Evolutionary conservation across 1,139 yeast species (phyloP).

Genomic region (Blastobotrys buckinghamii): DNA sequence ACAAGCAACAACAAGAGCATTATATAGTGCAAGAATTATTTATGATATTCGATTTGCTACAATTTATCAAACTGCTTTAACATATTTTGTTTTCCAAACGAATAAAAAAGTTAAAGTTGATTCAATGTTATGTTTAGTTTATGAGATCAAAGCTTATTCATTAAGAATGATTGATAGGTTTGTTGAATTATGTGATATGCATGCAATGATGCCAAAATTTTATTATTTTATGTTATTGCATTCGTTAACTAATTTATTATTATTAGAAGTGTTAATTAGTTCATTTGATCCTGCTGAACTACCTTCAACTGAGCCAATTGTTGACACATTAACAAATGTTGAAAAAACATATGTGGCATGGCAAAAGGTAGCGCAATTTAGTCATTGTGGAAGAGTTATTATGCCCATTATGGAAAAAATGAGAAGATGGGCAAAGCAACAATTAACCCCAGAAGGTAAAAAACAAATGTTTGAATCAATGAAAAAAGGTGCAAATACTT

Average conservation of each 20-base stretch:
- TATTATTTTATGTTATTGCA: slow-evolving; percentile 52
- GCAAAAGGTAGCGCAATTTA: neutral
- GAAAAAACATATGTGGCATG: neutral
- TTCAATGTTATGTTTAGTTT: slow-evolving; percentile 11
- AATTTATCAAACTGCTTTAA: neutral
- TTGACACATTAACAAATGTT: neutral
- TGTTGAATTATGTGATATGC: slow-evolving; percentile 37
- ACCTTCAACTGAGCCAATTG: neutral
- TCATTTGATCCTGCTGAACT: neutral
- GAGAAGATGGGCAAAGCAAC: neutral
- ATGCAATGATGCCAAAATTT: slow-evolving; percentile 45
- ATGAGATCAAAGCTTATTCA: slow-evolving; percentile 1
- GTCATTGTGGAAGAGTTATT: neutral
- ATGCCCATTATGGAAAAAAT: neutral
- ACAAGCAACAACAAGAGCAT: neutral
- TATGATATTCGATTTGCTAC: neutral
- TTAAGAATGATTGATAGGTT: slow-evolving; percentile 39
- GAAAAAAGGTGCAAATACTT: neutral
- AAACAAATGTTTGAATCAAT: neutral
- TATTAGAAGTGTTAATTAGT: neutral
- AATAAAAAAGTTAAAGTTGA: slow-evolving; percentile 37
- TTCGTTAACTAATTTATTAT: slow-evolving; percentile 37
- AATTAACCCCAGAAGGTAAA: neutral
- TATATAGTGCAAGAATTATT: neutral
- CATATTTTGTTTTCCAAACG: neutral